Percentiles rank a stretch among this genome's conserved stretches.
Evolutionary conservation across 2,329 filamentous ascomycete genomes (phyloP).

Genomic region (Aspergillus viridinutans): DNA sequence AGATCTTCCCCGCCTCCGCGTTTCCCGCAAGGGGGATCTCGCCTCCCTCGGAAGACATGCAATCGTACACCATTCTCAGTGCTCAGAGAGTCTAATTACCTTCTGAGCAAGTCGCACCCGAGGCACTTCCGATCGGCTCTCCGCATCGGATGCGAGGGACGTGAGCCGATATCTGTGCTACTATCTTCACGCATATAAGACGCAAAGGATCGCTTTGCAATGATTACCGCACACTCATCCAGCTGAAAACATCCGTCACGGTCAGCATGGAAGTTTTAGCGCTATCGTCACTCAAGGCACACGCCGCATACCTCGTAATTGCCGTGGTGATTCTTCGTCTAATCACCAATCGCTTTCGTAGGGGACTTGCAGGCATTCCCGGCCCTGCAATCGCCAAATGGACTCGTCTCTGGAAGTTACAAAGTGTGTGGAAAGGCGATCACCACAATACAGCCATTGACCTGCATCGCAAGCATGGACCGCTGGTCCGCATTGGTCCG

Average conservation of each 20-base stretch:
- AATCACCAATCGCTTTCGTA: background rate
- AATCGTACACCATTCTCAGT: background rate
- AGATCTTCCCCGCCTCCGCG: background rate
- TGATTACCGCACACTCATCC: background rate
- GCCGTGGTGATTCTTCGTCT: background rate
- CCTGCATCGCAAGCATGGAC: slow-evolving; percentile 1
- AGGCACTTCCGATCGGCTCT: background rate
- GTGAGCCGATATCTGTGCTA: background rate
- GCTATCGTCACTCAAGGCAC: background rate
- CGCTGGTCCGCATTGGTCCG: slow-evolving; percentile 6
- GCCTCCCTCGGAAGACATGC: background rate
- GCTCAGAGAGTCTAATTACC: background rate
- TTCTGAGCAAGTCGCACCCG: background rate
- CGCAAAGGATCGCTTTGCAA: background rate
- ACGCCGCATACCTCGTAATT: background rate
- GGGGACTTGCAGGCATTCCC: background rate
- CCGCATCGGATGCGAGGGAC: background rate
- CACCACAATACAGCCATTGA: slow-evolving; percentile 10
- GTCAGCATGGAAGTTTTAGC: background rate
- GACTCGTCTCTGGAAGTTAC: slow-evolving; percentile 15
- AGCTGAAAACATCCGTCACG: background rate
- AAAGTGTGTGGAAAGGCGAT: slow-evolving; percentile 16
- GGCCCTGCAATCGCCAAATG: slow-evolving; percentile 1
- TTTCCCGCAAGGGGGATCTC: background rate
- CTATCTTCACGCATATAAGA: background rate